Base-by-base conservation (phyloP, 2,329 filamentous ascomycete species). In the Didymella keratinophila region DNA sequence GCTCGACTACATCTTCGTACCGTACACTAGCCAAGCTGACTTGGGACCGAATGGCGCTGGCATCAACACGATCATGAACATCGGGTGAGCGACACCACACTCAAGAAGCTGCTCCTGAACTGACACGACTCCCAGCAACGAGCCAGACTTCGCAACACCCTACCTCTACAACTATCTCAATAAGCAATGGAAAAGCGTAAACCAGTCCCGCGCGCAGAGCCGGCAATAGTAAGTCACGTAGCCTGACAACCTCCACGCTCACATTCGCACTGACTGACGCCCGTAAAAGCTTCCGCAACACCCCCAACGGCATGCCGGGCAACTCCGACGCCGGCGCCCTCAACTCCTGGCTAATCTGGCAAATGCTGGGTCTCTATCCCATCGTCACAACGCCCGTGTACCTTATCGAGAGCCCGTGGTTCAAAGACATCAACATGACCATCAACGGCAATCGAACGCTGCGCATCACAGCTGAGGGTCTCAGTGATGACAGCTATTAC, bases 311-410 rank as follows among this genome's bases (percentile, higher is more conserved):
- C 1, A 69, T 79, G 5, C 78, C 78, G 1, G 78, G 79, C 0
- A 81, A 80, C 47, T 77, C 71, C 20, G 78, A 79, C 58, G 76
- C 76, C 4, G 78, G 80, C 0, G 78, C 80, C 1, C 72, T 83
- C 61, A 79, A 80, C 43, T 79, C 76, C n/a, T 83, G 80, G 81
- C 70, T 82, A 1, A 66, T 82, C 3, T 83, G 79, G 77, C 75
- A 81, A 50, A 74, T 78, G 73, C 58, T 83, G 0, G 80, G 81
- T 1, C 67, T 81, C 7, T 82, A 81, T 56, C 79, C 79, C 0
- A 70, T 90, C 55, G 88, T 87, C 0, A 87, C 86, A 0, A 87
- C 90, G 76, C 86, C 86, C 0, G 87, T 85, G 0, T 90, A 89
- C 69, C 78, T 90, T 16, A 79, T 90, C 51, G 83, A 82, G 2